Evolutionary conservation across 1,284 basidiomycete genomes (phyloP), one percentile per base, ranked within the genome.

Genomic region (Farysia itapuensis): DNA sequence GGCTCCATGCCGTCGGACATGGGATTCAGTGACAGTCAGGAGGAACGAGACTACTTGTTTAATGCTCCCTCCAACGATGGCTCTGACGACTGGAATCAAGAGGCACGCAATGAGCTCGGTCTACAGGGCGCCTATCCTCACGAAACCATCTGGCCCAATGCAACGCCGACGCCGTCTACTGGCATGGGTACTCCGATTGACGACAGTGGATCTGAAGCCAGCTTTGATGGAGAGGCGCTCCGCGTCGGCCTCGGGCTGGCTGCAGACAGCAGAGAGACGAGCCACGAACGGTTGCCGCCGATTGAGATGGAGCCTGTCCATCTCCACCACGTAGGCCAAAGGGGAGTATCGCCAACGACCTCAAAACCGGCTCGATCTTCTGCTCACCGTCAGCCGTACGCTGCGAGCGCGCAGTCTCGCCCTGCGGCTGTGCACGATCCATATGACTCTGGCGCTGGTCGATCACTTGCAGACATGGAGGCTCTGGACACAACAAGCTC

Each of bases 1-100:
- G 67, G 67, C 6, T 67, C 64, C 12, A 67, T 69, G 64, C 67
- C 67, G 9, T 53, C 48, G 23, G 66, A 69, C 19, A 45, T 67
- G 29, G 47, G 48, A 20, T 49, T 51, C 32, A 29, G 43, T 9
- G 45, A 61, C 19, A 61, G 54, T 15, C 40, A 18, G 15, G 48
- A 48, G 11, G 53, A 59, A 15, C 18, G 39, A 16, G 59, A 53
- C 30, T 51, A 51, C 20, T 38, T 36, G 0, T 61, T 61, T 32
- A 9, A 43, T 2, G 43, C 43, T 1, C 46, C 51, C 22, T 52
- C 44, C 19, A 42, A 51, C 22, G 49, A 40, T 1, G 52, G 35
- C 1, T 52, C 49, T 13, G 48, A 57, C 24, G 59, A 39, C 8
- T 63, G 52, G 49, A 42, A 49, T 33, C 19, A 28, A 0, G 25